A percentile compares a stretch with the other conserved stretches of the same genome.
Evolutionary conservation across 83 land plant genomes (phyloP).

Genomic region (Picea mariana): DNA sequence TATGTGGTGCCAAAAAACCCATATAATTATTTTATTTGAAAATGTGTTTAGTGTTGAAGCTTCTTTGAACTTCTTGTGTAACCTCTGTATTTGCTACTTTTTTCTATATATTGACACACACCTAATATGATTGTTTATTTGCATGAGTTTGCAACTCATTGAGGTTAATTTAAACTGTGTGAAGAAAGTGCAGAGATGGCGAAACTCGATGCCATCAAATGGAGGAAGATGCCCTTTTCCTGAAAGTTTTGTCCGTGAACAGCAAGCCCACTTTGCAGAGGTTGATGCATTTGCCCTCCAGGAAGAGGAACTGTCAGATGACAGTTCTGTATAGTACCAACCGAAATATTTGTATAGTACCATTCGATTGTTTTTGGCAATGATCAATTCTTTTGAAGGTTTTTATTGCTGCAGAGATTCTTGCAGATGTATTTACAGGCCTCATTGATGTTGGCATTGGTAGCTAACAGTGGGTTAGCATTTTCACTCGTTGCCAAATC

Average conservation of each 20-base stretch:
- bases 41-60: no score
- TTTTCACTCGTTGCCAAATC: not conserved
- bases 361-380: not conserved
- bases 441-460: not conserved
- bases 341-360: not conserved
- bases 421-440: not conserved
- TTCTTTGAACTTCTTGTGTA: no score
- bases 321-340: not conserved
- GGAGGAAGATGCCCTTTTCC: not conserved
- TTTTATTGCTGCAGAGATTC: not conserved
- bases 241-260: constrained; percentile 3
- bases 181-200: not conserved
- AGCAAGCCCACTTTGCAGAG: constrained; percentile 12
- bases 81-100: no score
- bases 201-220: not conserved
- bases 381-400: not conserved
- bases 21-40: no score
- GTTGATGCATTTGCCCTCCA: constrained; percentile 9
- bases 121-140: not conserved
- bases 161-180: not conserved
- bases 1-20: no score
- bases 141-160: not conserved
- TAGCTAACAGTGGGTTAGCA: constrained; percentile 1
- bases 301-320: constrained; percentile 12
- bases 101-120: not conserved